A percentile compares a stretch with the other conserved stretches of the same genome.
phyloP scores from a whole-genome alignment of 352 stramenopile species.

The Phytophthora podocarpi region DNA sequence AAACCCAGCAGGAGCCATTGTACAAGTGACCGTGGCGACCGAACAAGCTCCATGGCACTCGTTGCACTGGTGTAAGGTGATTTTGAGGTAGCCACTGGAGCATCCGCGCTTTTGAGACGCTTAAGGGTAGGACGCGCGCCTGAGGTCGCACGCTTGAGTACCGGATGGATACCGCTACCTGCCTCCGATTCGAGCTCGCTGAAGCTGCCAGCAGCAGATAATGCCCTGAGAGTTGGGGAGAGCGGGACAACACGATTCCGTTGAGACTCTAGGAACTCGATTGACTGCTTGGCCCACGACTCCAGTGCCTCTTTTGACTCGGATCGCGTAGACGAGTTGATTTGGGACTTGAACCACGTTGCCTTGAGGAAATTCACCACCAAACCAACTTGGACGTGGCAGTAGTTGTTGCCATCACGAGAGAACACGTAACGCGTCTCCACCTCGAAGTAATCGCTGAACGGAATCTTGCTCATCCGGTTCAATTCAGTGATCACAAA shows the following conservation, averaged over 20 bases:
- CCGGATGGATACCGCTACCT: constrained; percentile 8
- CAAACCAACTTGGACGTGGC: constrained; percentile 70
- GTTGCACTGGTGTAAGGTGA: not conserved
- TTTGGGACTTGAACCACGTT: constrained; percentile 87
- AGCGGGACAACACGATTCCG: constrained; percentile 27
- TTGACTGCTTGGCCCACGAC: constrained; percentile 58
- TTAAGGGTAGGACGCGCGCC: constrained; percentile 6
- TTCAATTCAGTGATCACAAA: constrained; percentile 71
- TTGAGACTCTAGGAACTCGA: constrained; percentile 51
- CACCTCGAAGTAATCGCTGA: constrained; percentile 86
- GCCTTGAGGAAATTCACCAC: constrained; percentile 82
- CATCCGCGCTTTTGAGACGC: constrained; percentile 2
- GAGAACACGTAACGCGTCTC: constrained; percentile 83
- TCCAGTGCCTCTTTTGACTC: constrained; percentile 77
- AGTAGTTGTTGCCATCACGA: constrained; percentile 74
- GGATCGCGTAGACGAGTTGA: constrained; percentile 74
- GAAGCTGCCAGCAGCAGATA: constrained; percentile 27
- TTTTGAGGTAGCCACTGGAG: not conserved
- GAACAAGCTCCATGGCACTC: constrained; percentile 4
- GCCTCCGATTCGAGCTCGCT: constrained; percentile 28
- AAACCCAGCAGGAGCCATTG: constrained; percentile 42
- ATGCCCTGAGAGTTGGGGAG: constrained; percentile 16
- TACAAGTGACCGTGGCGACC: constrained; percentile 17
- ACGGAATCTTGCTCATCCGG: constrained; percentile 79
- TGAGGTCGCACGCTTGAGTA: constrained; percentile 19